Base-by-base conservation (phyloP, 164 flowering plant species). In the Magnolia changhungtana region DNA sequence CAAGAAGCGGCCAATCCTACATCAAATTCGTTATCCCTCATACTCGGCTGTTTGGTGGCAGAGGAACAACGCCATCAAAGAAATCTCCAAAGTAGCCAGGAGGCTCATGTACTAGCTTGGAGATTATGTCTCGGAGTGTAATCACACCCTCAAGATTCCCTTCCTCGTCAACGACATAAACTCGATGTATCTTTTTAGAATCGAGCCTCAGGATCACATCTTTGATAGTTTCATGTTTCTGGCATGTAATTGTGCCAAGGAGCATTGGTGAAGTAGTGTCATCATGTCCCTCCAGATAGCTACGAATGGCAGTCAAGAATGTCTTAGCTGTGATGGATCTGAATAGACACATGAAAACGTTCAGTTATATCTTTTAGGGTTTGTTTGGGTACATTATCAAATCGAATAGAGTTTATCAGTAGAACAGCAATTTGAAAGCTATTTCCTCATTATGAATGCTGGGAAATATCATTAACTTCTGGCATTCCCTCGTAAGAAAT, bases 51-150 rank as follows among this genome's bases (percentile, higher is more conserved):
- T 87, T 91, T 16, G 63, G 77, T 1, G 98, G 98, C 55, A 90
- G 78, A 0, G 97, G 98, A 67, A 93, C 78, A 71, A 93, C 95
- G 1, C 99, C 99, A 68, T 96, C 97, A 63, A 96, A 94, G 90
- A 96, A 96, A 80, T 96, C 94, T 7, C 99, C 99, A 67, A 96
- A 96, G 82, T 94, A 94, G 67, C 91, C 91, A 14, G 78, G 92
- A 11, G 99, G 99, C 80, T 96, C 98, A 64, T 94, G 94, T 1
- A 96, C 99, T 20, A 94, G 87, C 91, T 86, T 96, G 50, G 99
- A 94, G 80, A 96, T 96, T 72, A 96, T 94, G 85, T 96, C 99
- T 74, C 99, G 85, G 1, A 96, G 94, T 0, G 99, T 90, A 74
- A 96, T 91, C 23, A 96, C 93, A 18, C 99, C 99, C 75, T 90